These are phyloP conservation scores for Penicillium steckii DNA, from an alignment of 495 filamentous ascomycete genomes.

Conservation along the genomic window DNA sequence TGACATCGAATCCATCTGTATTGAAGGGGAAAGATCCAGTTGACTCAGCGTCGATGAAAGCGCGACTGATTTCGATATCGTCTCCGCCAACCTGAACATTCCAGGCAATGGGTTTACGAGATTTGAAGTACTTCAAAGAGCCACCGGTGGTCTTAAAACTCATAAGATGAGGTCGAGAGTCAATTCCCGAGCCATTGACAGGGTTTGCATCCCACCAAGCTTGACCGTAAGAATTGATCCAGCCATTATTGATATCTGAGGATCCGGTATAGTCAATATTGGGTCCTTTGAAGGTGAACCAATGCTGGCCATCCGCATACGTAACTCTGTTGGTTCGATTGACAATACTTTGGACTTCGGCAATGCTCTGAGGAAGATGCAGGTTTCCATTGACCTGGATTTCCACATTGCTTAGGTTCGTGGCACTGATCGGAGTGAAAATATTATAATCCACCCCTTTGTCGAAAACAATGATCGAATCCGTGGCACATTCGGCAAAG, in stretches of 20 bases:
- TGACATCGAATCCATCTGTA: conserved; percentile 43
- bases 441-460: conserved; percentile 40
- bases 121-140: conserved; percentile 37
- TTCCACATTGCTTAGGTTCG: conserved; percentile 39
- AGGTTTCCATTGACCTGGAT: conserved; percentile 41
- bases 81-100: conserved; percentile 36
- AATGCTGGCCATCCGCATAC: conserved; percentile 19
- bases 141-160: conserved; percentile 36
- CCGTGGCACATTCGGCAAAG: conserved; percentile 31
- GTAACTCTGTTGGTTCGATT: conserved; percentile 18
- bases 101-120: conserved; percentile 44
- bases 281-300: conserved; percentile 36
- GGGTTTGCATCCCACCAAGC: conserved; percentile 46
- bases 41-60: conserved; percentile 42
- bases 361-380: conserved; percentile 37
- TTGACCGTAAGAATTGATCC: conserved; percentile 47
- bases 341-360: conserved; percentile 31
- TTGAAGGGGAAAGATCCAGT: conserved; percentile 44
- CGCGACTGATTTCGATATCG: conserved; percentile 35
- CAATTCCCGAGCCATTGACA: conserved; percentile 32
- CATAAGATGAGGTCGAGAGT: conserved; percentile 37
- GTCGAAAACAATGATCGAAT: conserved; percentile 35
- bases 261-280: conserved; percentile 34
- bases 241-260: conserved; percentile 31
- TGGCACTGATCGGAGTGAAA: conserved; percentile 35